Conservation (phyloP, 176 grass and related monocot species). For the Cenchrus fungigraminus region DNA sequence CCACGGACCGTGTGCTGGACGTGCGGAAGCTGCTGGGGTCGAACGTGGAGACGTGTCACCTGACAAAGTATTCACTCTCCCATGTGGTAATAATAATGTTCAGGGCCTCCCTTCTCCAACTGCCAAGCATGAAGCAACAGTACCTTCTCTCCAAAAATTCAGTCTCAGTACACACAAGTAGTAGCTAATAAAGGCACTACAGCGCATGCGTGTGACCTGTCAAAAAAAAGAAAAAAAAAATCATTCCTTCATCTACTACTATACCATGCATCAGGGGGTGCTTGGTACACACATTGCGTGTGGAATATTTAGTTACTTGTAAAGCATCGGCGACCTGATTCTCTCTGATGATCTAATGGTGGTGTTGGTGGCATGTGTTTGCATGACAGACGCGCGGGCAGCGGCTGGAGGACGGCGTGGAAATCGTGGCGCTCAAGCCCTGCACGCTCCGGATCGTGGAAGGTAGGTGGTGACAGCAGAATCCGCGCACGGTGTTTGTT, state of each 20-base stretch:
- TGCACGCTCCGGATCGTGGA: constrained; percentile 65
- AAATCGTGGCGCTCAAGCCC: constrained; percentile 77
- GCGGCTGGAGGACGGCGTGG: constrained; percentile 75
- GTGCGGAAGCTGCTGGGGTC: constrained; percentile 78
- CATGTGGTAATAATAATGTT: constrained; percentile 64
- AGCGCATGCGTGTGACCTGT: too few relatives aligned
- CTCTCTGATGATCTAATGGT: too few relatives aligned
- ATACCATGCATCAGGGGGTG: too few relatives aligned
- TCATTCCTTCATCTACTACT: not conserved
- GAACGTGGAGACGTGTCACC: constrained; percentile 85
- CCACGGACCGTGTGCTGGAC: constrained; percentile 89
- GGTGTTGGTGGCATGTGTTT: not conserved
- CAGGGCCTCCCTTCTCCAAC: not conserved
- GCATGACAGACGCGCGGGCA: constrained; percentile 69
- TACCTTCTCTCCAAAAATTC: not conserved
- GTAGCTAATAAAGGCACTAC: too few relatives aligned
- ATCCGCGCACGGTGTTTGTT: not conserved
- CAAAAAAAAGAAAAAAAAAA: too few relatives aligned
- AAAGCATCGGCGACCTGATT: not conserved
- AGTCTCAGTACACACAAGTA: not conserved
- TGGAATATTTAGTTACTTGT: not conserved
- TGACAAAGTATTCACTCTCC: constrained; percentile 89
- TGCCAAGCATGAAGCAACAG: not conserved
- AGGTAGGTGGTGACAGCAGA: constrained; percentile 58
- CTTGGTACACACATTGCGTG: not conserved